Evolutionary conservation across 2,329 filamentous ascomycete species (phyloP), one percentile per base, ranked within the genome.

Genomic region (Phaeophleospora eucalypticola): DNA sequence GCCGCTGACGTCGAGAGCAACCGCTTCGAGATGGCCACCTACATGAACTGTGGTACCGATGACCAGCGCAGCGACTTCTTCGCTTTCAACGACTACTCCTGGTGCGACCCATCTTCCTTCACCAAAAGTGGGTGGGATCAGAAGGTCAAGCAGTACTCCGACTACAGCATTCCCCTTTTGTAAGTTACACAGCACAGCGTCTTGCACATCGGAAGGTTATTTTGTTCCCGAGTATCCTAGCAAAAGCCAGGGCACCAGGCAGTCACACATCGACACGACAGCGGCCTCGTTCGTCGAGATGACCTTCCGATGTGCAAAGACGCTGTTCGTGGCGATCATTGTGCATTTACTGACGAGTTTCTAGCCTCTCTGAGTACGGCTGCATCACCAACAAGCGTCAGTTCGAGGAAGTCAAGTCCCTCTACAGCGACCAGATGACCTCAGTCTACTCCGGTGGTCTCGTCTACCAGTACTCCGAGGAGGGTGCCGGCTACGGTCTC

Each of bases 31-130:
- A 89, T 89, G 67, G 89, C 90, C 39, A 65, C 83, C 44, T 96
- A 94, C 78, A 89, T 96, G 83, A 95, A 95, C 80, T 96, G 90
- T 65, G 90, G 90, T 52, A 74, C 80, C 45, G 87, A 91, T 40
- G 84, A 90, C 55, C 82, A 85, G 72, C 84, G 90, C 58, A 87
- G 84, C 60, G 89, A 95, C 70, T 91, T 91, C 74, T 91, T 89
- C 63, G 86, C 84, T 51, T 89, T 90, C 72, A 93, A 93, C 72
- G 87, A 91, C 71, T 91, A 91, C 73, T 90, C 87, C 2, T 91
- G 84, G 85, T 91, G 87, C 69, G 83, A 81, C 61, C 77, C 84
- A 54, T 83, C 82, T 38, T 76, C 81, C 58, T 90, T 86, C 73
- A 67, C 69, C 38, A 74, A 70, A 37, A 84, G 89, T 34, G 89